A percentile compares a stretch with the other conserved stretches of the same genome.
phyloP scores from a whole-genome alignment of 495 filamentous ascomycete genomes.

The Hypoxylon perforatum region DNA sequence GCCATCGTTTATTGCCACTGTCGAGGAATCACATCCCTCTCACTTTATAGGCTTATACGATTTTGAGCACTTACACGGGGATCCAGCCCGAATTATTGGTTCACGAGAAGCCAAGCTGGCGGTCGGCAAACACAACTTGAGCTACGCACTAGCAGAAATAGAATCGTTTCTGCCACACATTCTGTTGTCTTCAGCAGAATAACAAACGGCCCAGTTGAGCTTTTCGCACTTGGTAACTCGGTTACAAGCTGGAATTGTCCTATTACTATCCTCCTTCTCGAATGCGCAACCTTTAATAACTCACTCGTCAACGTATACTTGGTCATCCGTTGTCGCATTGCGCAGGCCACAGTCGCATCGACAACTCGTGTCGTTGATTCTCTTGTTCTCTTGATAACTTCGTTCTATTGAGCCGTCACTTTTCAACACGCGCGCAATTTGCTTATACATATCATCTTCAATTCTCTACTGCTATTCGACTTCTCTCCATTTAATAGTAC shows the following conservation, averaged over 20 bases:
- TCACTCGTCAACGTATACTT: conserved; percentile 22
- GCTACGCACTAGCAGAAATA: conserved; percentile 19
- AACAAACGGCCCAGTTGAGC: conserved; percentile 28
- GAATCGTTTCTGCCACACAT: conserved; percentile 23
- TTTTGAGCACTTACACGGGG: conserved; percentile 31
- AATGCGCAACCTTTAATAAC: conserved; percentile 24
- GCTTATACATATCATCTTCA: conserved; percentile 11
- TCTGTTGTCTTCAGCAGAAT: conserved; percentile 7
- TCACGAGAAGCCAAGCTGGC: conserved; percentile 35
- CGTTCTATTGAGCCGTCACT: not conserved
- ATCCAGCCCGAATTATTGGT: conserved; percentile 30
- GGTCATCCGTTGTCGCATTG: conserved; percentile 8
- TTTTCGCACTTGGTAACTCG: conserved; percentile 14
- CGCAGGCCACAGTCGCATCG: conserved; percentile 17
- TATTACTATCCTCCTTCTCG: not conserved
- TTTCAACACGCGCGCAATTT: not conserved
- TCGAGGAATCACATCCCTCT: too few relatives aligned
- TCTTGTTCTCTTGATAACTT: too few relatives aligned
- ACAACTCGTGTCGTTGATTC: conserved; percentile 9
- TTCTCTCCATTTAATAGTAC: conserved; percentile 18
- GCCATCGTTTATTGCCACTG: conserved; percentile 18
- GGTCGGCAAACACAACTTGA: conserved; percentile 21
- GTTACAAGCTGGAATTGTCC: conserved; percentile 12
- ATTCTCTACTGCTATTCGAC: conserved; percentile 9
- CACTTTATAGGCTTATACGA: too few relatives aligned